phyloP scores from a whole-genome alignment of 176 grass and related monocot species.

The Avena eriantha region DNA sequence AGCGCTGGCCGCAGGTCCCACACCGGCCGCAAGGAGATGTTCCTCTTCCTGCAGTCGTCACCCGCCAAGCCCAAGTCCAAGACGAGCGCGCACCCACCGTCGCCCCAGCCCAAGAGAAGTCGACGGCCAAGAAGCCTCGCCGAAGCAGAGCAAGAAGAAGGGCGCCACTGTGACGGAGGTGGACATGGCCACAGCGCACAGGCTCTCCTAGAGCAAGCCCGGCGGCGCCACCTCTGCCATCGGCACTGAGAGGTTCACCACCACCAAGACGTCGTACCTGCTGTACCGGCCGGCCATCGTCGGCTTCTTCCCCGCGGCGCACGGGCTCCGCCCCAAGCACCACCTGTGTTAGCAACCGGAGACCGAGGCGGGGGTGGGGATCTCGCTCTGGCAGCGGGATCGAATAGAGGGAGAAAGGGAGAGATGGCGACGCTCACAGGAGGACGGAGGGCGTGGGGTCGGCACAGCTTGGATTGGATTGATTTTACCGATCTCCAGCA shows the following conservation, averaged over 20 bases:
- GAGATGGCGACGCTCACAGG: too few relatives aligned
- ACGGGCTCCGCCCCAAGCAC: constrained; percentile 52
- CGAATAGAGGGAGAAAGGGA: too few relatives aligned
- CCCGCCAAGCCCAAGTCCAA: neutral
- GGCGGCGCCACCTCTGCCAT: neutral
- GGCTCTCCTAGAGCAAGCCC: constrained; percentile 58
- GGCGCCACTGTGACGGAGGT: constrained; percentile 29
- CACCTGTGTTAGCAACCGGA: constrained; percentile 48
- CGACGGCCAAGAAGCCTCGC: neutral
- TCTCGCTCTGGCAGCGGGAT: too few relatives aligned
- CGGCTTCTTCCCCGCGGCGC: constrained; percentile 57
- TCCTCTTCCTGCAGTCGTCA: constrained; percentile 51
- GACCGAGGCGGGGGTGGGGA: too few relatives aligned
- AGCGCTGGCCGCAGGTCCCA: constrained; percentile 44
- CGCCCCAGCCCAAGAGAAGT: neutral
- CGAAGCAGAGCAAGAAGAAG: constrained; percentile 39
- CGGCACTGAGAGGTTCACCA: too few relatives aligned
- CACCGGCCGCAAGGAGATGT: constrained; percentile 83
- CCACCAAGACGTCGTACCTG: constrained; percentile 48
- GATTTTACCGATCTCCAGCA: too few relatives aligned
- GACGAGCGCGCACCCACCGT: neutral
- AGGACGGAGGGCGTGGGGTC: too few relatives aligned
- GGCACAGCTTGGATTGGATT: too few relatives aligned
- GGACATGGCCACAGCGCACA: constrained; percentile 70
- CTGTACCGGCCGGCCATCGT: constrained; percentile 58